Evolutionary conservation across 148 eudicot genomes (phyloP), one percentile per base, ranked within the genome.

Genomic region (Amaranthus palmeri): DNA sequence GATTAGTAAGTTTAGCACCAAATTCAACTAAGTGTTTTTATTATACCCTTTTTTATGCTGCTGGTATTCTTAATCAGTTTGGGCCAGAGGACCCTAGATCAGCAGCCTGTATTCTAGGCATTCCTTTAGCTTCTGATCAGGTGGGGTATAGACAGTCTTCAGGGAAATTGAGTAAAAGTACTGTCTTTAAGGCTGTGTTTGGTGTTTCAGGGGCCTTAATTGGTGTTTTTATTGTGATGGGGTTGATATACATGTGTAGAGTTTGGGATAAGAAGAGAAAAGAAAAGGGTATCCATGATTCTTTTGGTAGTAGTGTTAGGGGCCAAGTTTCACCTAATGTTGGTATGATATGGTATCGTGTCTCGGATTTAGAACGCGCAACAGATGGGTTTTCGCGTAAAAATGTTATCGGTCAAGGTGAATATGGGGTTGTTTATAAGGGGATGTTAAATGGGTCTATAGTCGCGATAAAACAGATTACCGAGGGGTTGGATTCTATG

Each of bases 11-110:
- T 57, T 66, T 82, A 11, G 76, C 81, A 51, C 85, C 82, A 10
- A 88, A 86, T 54, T 71, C 87, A 10, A 85, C 93, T 0, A 83
- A 83, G 61, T 88, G 93, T 67, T 88, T 88, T 69, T 85, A 70
- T 61, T 88, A 80, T 62, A 78, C 85, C 4, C 41, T 82, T 2
- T 61, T 88, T 43, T 88, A 88, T 73, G 88, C 86, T 61, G 90
- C 93, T 69, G 90, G 83, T 44, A 64, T 86, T 61, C 82, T 86
- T 40, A 88, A 83, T 73, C 65, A 72, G 8, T 85, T 71, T 53
- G 90, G 93, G 7, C 86, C 93, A 6, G 76, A 81, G 42, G 83
- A 85, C 62, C 10, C 69, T 13, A 71, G 80, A 40, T 54, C 87
- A 7, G 88, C 88, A 0, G 73, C 71, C 65, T 88, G 93, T 67